Evolutionary conservation across 352 stramenopile species (phyloP).

Genomic region (Globisporangium echinulatum): DNA sequence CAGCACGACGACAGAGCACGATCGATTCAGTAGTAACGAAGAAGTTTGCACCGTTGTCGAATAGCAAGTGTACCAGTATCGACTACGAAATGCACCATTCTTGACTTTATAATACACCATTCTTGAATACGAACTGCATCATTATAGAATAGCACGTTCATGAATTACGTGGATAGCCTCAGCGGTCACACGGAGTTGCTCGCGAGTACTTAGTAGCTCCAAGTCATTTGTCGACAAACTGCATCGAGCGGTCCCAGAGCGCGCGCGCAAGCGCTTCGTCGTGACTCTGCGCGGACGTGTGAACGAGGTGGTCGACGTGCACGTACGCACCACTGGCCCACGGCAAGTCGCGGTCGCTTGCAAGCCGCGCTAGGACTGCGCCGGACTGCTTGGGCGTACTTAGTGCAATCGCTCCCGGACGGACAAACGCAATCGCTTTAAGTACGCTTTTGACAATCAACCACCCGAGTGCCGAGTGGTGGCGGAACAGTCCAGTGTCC

Average conservation of each 20-base stretch:
- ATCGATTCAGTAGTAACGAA: no score
- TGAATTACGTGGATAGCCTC: no score
- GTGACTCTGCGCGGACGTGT: conserved; percentile 23
- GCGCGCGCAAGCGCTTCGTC: conserved; percentile 18
- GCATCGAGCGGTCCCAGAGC: conserved; percentile 27
- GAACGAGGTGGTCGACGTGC: conserved; percentile 28
- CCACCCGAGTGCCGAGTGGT: conserved; percentile 21
- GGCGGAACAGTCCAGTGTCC: conserved; percentile 31
- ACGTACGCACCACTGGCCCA: conserved; percentile 29
- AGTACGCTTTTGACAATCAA: conserved; percentile 25
- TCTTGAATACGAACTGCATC: no score
- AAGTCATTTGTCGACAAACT: not conserved
- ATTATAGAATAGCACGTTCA: no score
- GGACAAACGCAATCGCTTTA: conserved; percentile 18
- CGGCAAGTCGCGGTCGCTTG: conserved; percentile 23
- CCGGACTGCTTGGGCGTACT: conserved; percentile 28
- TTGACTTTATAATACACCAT: no score
- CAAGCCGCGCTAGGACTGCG: conserved; percentile 23
- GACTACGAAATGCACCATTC: no score
- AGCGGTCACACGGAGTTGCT: no score
- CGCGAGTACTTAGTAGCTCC: no score
- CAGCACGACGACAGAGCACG: no score
- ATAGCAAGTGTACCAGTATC: no score
- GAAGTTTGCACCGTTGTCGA: no score
- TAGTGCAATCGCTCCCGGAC: conserved; percentile 12